Evolutionary conservation across 768 basidiomycete species (phyloP), one percentile per base, ranked within the genome.

Genomic region (Lanmaoa pseudosensibilis): DNA sequence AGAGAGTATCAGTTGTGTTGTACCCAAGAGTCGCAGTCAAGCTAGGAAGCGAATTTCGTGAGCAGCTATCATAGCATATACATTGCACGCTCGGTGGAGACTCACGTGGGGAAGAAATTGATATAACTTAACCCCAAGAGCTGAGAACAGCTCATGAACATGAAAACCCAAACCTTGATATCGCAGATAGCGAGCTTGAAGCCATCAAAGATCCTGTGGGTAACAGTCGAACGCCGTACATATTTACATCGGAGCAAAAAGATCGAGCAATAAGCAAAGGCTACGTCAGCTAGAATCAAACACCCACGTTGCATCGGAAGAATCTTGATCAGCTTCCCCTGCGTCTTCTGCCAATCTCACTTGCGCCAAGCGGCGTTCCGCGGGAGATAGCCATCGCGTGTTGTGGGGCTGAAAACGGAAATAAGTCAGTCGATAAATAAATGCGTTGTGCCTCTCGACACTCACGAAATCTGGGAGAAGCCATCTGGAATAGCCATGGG

Each of bases 281-380:
- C 1, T 25, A 32, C 13, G 19, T 45, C 12, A 8, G 21, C 32
- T 33, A 19, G 21, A 27, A 40, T 13, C 1, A 23, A 34, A 9
- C n/a, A 60, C 67, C 38, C 38, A 67, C 64, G 61, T 60, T 1
- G 55, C 23, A 15, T 64, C 18, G 0, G 36, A 32, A 2, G 56
- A 37, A 60, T 87, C 84, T 62, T 78, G 72, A 61, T 87, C 86
- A 0, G 84, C 85, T 67, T 87, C 84, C 3, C 86, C 85, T 9
- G 81, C 81, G 62, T 87, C 86, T 66, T 88, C 85, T 0, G 86
- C 82, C 9, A 87, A 75, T 15, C 86, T 82, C n/a, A 78, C 82
- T 72, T 85, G 85, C 5, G 83, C 85, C 34, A 88, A 74, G n/a
- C 77, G 79, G 19, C 78, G 74, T 57, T 87, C 80, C 7, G 74